Evolutionary conservation across 192 early-diverging fungal genomes (phyloP).

Genomic region (Glomus cerebriforme): DNA sequence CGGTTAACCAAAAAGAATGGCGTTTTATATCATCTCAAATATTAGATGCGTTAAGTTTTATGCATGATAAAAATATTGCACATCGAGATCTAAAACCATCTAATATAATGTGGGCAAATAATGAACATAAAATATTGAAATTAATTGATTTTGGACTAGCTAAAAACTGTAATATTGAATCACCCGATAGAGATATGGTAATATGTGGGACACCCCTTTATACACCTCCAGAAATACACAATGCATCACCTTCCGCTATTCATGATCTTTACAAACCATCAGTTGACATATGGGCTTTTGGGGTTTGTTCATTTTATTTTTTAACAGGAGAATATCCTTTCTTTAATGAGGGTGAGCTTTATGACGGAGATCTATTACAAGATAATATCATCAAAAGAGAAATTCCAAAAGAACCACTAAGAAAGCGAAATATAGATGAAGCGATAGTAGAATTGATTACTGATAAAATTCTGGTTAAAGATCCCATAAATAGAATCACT

Average conservation of each 20-base stretch:
- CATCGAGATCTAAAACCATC: slow-evolving; percentile 1
- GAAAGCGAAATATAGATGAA: neutral
- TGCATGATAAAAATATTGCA: neutral
- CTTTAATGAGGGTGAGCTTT: neutral
- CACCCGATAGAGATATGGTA: neutral
- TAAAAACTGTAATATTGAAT: neutral
- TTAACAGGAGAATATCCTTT: slow-evolving; percentile 87
- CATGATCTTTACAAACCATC: slow-evolving; percentile 73
- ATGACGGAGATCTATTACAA: neutral
- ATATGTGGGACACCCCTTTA: neutral
- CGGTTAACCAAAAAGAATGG: neutral
- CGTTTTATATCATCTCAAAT: neutral
- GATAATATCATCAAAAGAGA: neutral
- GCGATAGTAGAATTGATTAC: neutral
- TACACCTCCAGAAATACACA: neutral
- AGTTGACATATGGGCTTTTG: slow-evolving; percentile 95
- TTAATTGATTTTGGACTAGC: slow-evolving; percentile 7
- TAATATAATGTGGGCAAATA: neutral
- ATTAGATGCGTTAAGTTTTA: neutral
- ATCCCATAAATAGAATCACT: neutral
- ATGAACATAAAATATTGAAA: neutral
- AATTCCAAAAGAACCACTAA: neutral
- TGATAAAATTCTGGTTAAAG: neutral
- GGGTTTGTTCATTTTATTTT: slow-evolving; percentile 92
- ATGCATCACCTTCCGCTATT: slow-evolving; percentile 43